phyloP scores from a whole-genome alignment of 2,329 filamentous ascomycete genomes.

The Stemphylium lycopersici region DNA sequence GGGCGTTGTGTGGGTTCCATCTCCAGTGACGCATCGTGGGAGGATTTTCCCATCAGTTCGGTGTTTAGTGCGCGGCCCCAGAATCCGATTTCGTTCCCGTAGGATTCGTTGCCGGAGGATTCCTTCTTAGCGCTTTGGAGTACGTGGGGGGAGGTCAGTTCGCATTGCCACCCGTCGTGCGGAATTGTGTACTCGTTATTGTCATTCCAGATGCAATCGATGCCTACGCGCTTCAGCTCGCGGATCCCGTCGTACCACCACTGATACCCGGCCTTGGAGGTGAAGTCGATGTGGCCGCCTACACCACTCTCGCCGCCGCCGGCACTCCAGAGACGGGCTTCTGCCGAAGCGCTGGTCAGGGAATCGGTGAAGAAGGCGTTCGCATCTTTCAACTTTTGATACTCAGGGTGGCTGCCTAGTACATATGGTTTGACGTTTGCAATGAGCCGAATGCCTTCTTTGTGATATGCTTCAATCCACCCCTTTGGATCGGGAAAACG shows the following conservation, averaged over 20 bases:
- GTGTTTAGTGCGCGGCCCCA: slow-evolving; percentile 75
- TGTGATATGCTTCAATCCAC: slow-evolving; percentile 67
- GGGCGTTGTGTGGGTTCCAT: slow-evolving; percentile 65
- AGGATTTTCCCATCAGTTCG: slow-evolving; percentile 73
- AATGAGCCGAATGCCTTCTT: slow-evolving; percentile 69
- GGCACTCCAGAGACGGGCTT: slow-evolving; percentile 72
- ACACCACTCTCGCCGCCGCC: slow-evolving; percentile 73
- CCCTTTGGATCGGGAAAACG: slow-evolving; percentile 71
- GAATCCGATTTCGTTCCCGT: slow-evolving; percentile 63
- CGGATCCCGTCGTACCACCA: slow-evolving; percentile 76
- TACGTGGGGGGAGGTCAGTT: slow-evolving; percentile 55
- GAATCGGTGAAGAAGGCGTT: slow-evolving; percentile 70
- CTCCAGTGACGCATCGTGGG: slow-evolving; percentile 69
- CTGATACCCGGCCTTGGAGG: slow-evolving; percentile 67
- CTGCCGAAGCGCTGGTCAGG: slow-evolving; percentile 54
- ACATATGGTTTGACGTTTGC: slow-evolving; percentile 78
- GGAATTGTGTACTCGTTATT: slow-evolving; percentile 77
- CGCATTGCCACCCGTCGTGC: slow-evolving; percentile 69
- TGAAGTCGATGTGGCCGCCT: slow-evolving; percentile 76
- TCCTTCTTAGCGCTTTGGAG: slow-evolving; percentile 34
- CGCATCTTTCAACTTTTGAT: slow-evolving; percentile 63
- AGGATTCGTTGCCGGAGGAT: slow-evolving; percentile 15
- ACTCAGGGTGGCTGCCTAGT: slow-evolving; percentile 69
- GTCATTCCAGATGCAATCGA: slow-evolving; percentile 80
- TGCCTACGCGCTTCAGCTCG: slow-evolving; percentile 65